A percentile compares a stretch with the other conserved stretches of the same genome.
These are phyloP conservation scores for Starmera quercuum DNA, from an alignment of 805 yeast species.

Conservation along the genomic window DNA sequence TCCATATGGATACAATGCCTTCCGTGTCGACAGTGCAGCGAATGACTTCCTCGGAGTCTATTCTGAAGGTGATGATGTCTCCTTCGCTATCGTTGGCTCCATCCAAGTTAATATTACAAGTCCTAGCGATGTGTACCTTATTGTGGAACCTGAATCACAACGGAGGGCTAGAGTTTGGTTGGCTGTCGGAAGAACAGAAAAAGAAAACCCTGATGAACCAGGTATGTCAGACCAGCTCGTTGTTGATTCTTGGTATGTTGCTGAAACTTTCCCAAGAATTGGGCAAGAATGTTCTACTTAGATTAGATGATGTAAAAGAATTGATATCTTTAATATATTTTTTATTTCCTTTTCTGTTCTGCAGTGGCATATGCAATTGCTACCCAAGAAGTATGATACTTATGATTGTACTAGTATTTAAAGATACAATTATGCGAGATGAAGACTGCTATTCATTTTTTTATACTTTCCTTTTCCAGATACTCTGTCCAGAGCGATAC, in stretches of 20 bases:
- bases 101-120: not conserved
- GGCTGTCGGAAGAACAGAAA: not conserved
- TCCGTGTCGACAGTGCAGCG: not conserved
- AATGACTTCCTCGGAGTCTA: not conserved
- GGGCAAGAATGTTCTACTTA: not conserved
- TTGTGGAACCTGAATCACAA: not conserved
- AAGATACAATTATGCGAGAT: not conserved
- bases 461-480: slow-evolving; percentile 61
- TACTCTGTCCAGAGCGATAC: slow-evolving; percentile 77
- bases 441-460: slow-evolving; percentile 3
- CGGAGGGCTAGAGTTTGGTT: not conserved
- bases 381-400: slow-evolving; percentile 15
- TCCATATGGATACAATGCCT: not conserved
- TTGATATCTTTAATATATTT: too few species aligned
- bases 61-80: not conserved
- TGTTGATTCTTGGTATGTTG: not conserved
- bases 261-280: not conserved
- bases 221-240: not conserved
- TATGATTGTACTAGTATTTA: not conserved
- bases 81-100: not conserved
- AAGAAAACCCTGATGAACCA: not conserved
- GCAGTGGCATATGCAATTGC: slow-evolving; percentile 27
- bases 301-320: too few species aligned
- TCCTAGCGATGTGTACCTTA: not conserved
- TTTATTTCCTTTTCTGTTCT: too few species aligned